Evolutionary conservation across 2,329 filamentous ascomycete species (phyloP).

Genomic region (Tolypocladium paradoxum): DNA sequence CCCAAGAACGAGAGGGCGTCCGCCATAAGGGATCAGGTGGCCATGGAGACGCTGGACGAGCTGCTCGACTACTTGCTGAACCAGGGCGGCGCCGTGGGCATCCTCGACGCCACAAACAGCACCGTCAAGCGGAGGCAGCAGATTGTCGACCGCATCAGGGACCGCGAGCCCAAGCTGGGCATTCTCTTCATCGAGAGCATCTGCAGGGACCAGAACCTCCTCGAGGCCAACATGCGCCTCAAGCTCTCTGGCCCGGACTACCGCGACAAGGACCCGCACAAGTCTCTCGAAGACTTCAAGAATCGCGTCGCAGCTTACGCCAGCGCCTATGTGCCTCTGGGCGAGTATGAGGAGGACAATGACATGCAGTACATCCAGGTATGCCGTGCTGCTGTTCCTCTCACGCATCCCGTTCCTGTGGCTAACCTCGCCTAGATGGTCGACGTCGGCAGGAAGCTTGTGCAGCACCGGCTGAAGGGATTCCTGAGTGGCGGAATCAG

Average conservation of each 20-base stretch:
- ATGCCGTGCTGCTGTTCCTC: slow-evolving; percentile 7
- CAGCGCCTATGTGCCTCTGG: slow-evolving; percentile 84
- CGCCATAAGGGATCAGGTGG: slow-evolving; percentile 79
- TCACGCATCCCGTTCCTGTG: not conserved
- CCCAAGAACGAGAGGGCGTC: slow-evolving; percentile 75
- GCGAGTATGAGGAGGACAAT: slow-evolving; percentile 80
- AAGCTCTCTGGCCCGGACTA: slow-evolving; percentile 96
- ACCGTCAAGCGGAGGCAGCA: slow-evolving; percentile 76
- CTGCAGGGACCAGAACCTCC: slow-evolving; percentile 70
- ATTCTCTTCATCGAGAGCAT: slow-evolving; percentile 94
- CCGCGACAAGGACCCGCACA: slow-evolving; percentile 78
- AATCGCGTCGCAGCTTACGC: slow-evolving; percentile 87
- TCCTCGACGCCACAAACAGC: slow-evolving; percentile 95
- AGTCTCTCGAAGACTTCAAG: slow-evolving; percentile 84
- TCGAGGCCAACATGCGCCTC: slow-evolving; percentile 94
- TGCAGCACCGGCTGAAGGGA: slow-evolving; percentile 81
- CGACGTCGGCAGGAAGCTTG: slow-evolving; percentile 88
- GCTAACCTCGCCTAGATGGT: slow-evolving; percentile 58
- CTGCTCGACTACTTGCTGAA: slow-evolving; percentile 79
- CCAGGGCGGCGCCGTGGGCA: slow-evolving; percentile 78
- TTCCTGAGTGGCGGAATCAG: slow-evolving; percentile 89
- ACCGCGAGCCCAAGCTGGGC: slow-evolving; percentile 75
- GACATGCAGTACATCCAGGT: slow-evolving; percentile 88
- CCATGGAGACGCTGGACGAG: slow-evolving; percentile 85
- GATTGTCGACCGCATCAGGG: slow-evolving; percentile 72